phyloP scores from a whole-genome alignment of 805 yeast genomes.

The Clavispora fructus region DNA sequence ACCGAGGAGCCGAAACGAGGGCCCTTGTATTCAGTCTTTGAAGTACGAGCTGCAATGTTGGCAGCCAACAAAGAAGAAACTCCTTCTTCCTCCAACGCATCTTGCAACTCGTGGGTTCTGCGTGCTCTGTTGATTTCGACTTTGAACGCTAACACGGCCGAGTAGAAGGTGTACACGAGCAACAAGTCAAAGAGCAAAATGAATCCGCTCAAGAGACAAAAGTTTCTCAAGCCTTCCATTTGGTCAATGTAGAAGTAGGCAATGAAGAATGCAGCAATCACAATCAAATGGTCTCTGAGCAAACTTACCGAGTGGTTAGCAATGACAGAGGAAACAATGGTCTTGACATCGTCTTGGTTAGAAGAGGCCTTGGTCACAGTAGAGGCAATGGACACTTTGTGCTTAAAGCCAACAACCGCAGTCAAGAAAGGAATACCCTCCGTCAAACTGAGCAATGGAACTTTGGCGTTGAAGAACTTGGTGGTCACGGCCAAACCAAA shows the following conservation, averaged over 20 bases:
- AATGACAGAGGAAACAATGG: constrained; percentile 40
- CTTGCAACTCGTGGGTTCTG: constrained; percentile 69
- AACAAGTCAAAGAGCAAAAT: constrained; percentile 67
- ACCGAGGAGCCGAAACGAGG: constrained; percentile 31
- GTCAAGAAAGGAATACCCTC: constrained; percentile 94
- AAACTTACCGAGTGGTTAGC: constrained; percentile 44
- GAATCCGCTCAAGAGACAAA: constrained; percentile 69
- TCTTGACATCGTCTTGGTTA: constrained; percentile 33
- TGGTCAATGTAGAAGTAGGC: constrained; percentile 61
- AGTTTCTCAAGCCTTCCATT: constrained; percentile 71
- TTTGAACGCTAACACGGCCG: constrained; percentile 81
- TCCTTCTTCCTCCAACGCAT: constrained; percentile 90
- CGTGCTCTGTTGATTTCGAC: constrained; percentile 85
- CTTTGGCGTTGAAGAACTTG: constrained; percentile 49
- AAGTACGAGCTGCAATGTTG: constrained; percentile 52
- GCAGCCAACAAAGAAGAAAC: constrained; percentile 65
- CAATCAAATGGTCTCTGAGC: constrained; percentile 71
- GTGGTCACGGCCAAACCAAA: constrained; percentile 64
- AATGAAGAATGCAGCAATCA: constrained; percentile 64
- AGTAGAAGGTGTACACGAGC: constrained; percentile 72
- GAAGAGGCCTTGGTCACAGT: constrained; percentile 44
- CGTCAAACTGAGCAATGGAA: constrained; percentile 68
- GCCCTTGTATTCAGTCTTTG: constrained; percentile 22
- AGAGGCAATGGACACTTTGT: constrained; percentile 67
- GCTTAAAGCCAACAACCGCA: constrained; percentile 86